A percentile compares a stretch with the other conserved stretches of the same genome.
Conservation (phyloP, 768 basidiomycete genomes). For the Mrakia frigida region DNA sequence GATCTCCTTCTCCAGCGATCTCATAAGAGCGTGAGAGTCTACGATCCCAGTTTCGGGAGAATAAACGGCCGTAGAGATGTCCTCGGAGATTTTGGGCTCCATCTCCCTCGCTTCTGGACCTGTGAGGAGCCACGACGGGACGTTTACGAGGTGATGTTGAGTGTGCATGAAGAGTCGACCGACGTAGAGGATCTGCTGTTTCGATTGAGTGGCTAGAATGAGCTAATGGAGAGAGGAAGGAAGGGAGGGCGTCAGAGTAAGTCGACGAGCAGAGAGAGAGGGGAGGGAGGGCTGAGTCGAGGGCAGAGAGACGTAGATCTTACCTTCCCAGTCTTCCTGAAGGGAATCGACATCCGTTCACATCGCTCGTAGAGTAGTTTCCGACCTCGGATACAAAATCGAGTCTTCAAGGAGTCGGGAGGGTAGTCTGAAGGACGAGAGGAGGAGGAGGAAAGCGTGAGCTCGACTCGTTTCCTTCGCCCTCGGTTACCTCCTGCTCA, state of each 20-base stretch:
- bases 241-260: background rate
- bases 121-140: conserved; percentile 62
- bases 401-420: conserved; percentile 72
- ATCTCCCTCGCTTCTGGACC: conserved; percentile 63
- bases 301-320: background rate
- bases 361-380: conserved; percentile 77
- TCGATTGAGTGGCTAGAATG: conserved; percentile 61
- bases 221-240: conserved; percentile 51
- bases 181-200: conserved; percentile 64
- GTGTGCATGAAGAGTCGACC: conserved; percentile 63
- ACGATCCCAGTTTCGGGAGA: conserved; percentile 79
- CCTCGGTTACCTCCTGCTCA: too few species aligned
- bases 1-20: conserved; percentile 75
- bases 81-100: conserved; percentile 47
- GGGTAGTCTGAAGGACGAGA: conserved; percentile 56
- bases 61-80: background rate
- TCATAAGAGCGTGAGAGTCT: conserved; percentile 78
- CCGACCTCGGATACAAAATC: conserved; percentile 77
- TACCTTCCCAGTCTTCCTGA: conserved; percentile 64
- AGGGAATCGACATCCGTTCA: conserved; percentile 56
- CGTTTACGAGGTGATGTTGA: conserved; percentile 46
- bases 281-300: too few species aligned
- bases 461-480: background rate
- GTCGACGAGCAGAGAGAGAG: background rate
- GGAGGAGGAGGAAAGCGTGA: background rate